Conservation (phyloP, 441 rosid species). For the Croton laevigatus region DNA sequence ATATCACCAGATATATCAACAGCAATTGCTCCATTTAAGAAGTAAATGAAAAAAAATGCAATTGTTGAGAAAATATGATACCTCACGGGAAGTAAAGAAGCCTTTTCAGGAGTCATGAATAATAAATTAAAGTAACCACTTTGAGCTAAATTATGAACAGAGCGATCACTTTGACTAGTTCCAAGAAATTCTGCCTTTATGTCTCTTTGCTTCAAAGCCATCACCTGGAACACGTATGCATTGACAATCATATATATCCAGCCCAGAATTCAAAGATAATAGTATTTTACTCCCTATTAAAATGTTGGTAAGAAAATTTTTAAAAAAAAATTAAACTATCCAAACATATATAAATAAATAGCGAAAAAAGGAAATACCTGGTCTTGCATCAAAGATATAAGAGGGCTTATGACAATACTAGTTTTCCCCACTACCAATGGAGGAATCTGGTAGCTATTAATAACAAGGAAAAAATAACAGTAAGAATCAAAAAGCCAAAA, state of each 20-base stretch:
- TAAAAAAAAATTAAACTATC: background rate
- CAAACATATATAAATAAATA: background rate
- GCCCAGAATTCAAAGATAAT: background rate
- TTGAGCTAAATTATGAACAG: slow-evolving; percentile 37
- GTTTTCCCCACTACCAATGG: slow-evolving; percentile 40
- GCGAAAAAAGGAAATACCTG: slow-evolving; percentile 27
- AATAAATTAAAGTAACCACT: slow-evolving; percentile 39
- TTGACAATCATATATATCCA: background rate
- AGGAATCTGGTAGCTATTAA: slow-evolving; percentile 47
- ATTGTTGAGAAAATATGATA: slow-evolving; percentile 7
- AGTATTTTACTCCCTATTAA: no score
- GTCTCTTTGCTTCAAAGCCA: slow-evolving; percentile 44
- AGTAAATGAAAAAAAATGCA: background rate
- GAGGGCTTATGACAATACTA: slow-evolving; percentile 46
- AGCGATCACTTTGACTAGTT: slow-evolving; percentile 41
- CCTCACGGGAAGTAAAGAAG: slow-evolving; percentile 40
- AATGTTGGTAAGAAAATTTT: background rate
- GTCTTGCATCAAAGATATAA: slow-evolving; percentile 55
- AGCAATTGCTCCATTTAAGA: background rate
- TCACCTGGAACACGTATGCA: slow-evolving; percentile 27
- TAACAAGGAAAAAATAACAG: background rate
- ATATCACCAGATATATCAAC: background rate
- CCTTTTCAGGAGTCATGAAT: slow-evolving; percentile 54
- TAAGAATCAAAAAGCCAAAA: background rate
- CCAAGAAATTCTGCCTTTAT: slow-evolving; percentile 49